Evolutionary conservation across 768 basidiomycete genomes (phyloP).

Genomic region (Tulasnella sp.): DNA sequence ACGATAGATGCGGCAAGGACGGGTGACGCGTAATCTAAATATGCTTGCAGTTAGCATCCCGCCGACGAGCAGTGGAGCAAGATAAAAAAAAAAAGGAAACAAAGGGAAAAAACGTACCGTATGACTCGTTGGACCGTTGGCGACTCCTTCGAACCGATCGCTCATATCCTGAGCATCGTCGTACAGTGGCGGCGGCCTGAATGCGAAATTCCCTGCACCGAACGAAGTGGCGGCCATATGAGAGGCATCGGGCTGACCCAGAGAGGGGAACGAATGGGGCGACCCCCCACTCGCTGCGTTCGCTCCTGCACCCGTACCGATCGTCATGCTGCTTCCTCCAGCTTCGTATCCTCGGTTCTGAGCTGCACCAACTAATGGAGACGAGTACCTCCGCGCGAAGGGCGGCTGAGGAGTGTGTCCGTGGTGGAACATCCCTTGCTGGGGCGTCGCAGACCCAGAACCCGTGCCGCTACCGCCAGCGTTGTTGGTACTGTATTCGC

Average conservation of each 20-base stretch:
- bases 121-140: neutral
- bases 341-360: neutral
- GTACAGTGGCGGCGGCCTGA: neutral
- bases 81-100: neutral
- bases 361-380: neutral
- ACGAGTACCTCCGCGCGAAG: neutral
- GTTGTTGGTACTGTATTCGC: neutral
- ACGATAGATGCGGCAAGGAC: neutral
- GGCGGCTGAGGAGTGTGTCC: neutral
- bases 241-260: neutral
- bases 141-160: neutral
- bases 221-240: neutral
- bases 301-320: neutral
- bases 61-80: neutral
- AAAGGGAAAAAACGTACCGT: neutral
- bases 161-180: conserved; percentile 1
- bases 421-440: neutral
- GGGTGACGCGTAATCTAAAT: conserved; percentile 4
- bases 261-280: neutral
- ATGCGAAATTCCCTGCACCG: neutral
- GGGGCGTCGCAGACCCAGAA: neutral
- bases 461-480: neutral
- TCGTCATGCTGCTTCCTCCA: neutral
- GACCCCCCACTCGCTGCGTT: neutral
- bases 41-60: neutral